Percentiles rank a stretch among this genome's conserved stretches.
Conservation (phyloP, 169 alveolate species). For the Besnoitia besnoiti region DNA sequence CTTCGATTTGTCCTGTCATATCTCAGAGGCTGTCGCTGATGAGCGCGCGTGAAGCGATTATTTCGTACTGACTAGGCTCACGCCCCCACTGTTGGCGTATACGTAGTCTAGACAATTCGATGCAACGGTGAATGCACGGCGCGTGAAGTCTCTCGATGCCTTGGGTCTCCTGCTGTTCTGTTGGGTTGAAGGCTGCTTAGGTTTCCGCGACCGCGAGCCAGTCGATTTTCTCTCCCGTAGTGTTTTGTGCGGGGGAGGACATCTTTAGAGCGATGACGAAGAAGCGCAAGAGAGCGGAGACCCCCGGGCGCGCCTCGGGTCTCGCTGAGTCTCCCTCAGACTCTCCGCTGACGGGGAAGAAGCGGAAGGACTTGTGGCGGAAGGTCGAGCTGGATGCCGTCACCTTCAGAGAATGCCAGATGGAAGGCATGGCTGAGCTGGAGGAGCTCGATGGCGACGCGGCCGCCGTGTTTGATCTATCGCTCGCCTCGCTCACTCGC, state of each 20-base stretch:
- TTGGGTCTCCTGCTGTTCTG: too few relatives aligned
- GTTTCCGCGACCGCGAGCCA: too few relatives aligned
- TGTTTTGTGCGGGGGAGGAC: background rate
- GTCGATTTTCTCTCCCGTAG: too few relatives aligned
- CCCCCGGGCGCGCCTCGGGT: background rate
- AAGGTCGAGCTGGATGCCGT: background rate
- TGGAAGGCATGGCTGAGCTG: conserved; percentile 43
- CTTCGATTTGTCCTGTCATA: too few relatives aligned
- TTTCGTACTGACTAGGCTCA: too few relatives aligned
- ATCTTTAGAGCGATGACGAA: background rate
- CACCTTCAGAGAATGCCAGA: conserved; percentile 3
- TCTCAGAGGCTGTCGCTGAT: too few relatives aligned
- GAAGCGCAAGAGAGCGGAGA: background rate
- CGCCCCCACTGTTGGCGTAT: too few relatives aligned
- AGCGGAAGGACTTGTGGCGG: background rate
- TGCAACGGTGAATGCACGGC: too few relatives aligned
- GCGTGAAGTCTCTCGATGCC: too few relatives aligned
- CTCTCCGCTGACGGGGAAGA: background rate
- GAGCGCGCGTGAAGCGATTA: too few relatives aligned
- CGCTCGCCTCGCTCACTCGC: background rate
- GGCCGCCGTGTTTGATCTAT: background rate
- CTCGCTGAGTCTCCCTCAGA: background rate
- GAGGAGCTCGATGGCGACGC: conserved; percentile 33
- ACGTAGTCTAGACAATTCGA: too few relatives aligned
- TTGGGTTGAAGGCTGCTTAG: too few relatives aligned